phyloP scores from a whole-genome alignment of 192 early-diverging fungal genomes.

The Coemansia sp. region DNA sequence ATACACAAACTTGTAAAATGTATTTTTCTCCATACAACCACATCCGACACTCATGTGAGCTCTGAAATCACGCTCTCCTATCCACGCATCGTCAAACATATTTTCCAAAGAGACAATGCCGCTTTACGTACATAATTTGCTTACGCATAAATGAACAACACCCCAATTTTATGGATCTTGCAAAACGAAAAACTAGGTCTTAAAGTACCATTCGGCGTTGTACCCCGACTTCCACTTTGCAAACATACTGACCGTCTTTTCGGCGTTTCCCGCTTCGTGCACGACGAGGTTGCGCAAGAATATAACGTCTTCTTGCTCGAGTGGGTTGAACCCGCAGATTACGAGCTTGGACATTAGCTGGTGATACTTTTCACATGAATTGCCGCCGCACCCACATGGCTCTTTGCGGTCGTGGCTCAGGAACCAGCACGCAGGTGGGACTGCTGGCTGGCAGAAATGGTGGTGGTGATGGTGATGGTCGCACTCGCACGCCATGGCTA shows the following conservation, averaged over 20 bases:
- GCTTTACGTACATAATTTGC: conserved; percentile 5
- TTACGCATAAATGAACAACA: conserved; percentile 7
- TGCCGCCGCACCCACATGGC: conserved; percentile 44
- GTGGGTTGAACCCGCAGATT: conserved; percentile 36
- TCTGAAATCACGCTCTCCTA: background rate
- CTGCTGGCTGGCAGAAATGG: conserved; percentile 13
- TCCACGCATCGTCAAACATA: background rate
- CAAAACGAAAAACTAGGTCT: conserved; percentile 19
- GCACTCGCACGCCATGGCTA: conserved; percentile 35
- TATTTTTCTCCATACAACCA: too few species aligned
- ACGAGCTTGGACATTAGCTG: conserved; percentile 44
- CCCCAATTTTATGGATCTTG: background rate
- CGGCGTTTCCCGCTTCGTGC: conserved; percentile 32
- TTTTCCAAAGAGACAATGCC: background rate
- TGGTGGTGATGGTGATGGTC: conserved; percentile 17
- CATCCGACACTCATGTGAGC: too few species aligned
- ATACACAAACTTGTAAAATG: too few species aligned
- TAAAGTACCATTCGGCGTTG: conserved; percentile 35
- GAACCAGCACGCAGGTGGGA: conserved; percentile 44
- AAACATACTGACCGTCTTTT: conserved; percentile 35
- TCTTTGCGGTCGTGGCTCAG: conserved; percentile 44
- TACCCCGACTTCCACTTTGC: conserved; percentile 48
- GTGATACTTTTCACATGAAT: conserved; percentile 28
- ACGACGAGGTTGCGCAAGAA: conserved; percentile 43
- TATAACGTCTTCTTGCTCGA: conserved; percentile 36